Base-by-base conservation (phyloP, 768 basidiomycete genomes). In the Lanmaoa pseudosensibilis region DNA sequence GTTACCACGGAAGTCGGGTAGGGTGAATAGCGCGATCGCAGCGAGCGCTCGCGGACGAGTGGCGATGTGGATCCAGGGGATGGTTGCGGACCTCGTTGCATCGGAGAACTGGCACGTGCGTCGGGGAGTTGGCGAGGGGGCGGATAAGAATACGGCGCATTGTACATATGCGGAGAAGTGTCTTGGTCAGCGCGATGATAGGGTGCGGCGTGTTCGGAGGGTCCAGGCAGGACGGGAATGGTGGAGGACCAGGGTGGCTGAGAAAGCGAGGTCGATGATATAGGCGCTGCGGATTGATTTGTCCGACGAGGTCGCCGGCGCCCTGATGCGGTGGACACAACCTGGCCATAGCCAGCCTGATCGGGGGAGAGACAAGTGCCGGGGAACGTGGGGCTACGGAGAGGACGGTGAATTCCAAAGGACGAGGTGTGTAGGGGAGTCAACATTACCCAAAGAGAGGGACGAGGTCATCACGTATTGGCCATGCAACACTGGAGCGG, bases 281-380 rank as follows among this genome's bases (percentile, higher is more conserved):
- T 67, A 33, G 77, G 60, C 23, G 61, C 65, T 60, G 66, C 65
- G 54, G 73, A 67, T 43, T 79, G 80, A 18, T 80, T 78, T 33
- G 74, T 77, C 54, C 85, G 80, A 36, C 86, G 80, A 21, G 82
- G 73, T 44, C 87, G 80, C 47, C 88, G 81, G 57, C 86, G 80
- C n/a, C 79, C 80, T 27, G 82, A 75, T 33, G 80, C 78, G 32
- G 76, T 78, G 43, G 85, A 76, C 18, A 92, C 83, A 46, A 94
- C 86, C 68, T 93, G 91, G 23, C 92, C 92, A 70, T 86, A 94
- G 9, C 92, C 92, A 34, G 90, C 83, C 60, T 92, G 89, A 70
- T 91, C 90, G 49, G 92, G 92, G 1, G 90, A 84, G 50, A 94
- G 76, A 68, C 92, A 94, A 30, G 88, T 90, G 52, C 78, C 83